Evolutionary conservation across 108 stramenopile species (phyloP).

Genomic region (Aurantiochytrium sp.): DNA sequence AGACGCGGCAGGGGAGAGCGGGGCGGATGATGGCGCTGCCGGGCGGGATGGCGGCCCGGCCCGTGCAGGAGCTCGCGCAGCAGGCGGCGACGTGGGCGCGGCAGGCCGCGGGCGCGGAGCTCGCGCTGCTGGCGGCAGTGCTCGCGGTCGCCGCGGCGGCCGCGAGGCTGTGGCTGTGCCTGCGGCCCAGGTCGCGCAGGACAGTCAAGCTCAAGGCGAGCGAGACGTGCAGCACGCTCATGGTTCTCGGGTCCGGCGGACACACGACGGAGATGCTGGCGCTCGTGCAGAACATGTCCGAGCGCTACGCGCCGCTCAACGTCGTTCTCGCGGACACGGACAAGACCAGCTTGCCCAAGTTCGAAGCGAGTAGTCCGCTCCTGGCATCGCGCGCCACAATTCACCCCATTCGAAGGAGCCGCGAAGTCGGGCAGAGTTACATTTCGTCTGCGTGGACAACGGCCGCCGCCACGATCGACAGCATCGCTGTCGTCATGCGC

Average conservation of each 20-base stretch:
- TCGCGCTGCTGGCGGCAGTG: no score
- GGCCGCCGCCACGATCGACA: background rate
- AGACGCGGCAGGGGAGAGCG: no score
- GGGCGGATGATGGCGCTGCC: no score
- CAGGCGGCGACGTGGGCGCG: no score
- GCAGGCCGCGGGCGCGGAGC: no score
- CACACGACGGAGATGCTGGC: conserved; percentile 50
- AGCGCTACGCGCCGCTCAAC: conserved; percentile 31
- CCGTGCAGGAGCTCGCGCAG: no score
- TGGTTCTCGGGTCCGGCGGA: conserved; percentile 23
- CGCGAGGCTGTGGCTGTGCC: background rate
- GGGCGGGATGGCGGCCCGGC: no score
- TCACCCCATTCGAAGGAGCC: conserved; percentile 30
- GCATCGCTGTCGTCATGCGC: conserved; percentile 15
- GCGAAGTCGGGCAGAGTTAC: conserved; percentile 43
- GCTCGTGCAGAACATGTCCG: background rate
- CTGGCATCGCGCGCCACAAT: background rate
- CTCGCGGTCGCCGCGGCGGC: no score
- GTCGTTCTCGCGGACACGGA: conserved; percentile 34
- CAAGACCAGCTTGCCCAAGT: conserved; percentile 30
- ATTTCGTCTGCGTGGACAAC: conserved; percentile 25
- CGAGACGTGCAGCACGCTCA: background rate
- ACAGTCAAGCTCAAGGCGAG: background rate
- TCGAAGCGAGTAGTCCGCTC: background rate
- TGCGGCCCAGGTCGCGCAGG: background rate